A percentile compares a stretch with the other conserved stretches of the same genome.
Evolutionary conservation across 257 asterid species (phyloP).

Genomic region (Forsythia viridissima): DNA sequence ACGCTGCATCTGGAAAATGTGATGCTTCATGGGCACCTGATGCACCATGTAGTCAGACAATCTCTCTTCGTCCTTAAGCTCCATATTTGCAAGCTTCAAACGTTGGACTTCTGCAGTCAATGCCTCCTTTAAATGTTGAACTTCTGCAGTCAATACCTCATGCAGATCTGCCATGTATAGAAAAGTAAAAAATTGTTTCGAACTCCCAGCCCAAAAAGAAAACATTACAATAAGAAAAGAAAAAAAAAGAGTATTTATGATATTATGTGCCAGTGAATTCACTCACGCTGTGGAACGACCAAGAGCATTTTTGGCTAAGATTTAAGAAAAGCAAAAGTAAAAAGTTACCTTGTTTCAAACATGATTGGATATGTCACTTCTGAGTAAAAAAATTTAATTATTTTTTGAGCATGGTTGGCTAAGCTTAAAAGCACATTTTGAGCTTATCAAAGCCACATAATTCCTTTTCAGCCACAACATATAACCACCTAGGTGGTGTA

Average conservation of each 20-base stretch:
- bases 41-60: slow-evolving; percentile 38
- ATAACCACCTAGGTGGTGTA: too few relatives aligned
- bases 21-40: slow-evolving; percentile 49
- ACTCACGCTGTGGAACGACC: neutral
- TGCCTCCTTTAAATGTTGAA: slow-evolving; percentile 56
- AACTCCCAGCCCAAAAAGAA: neutral
- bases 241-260: neutral
- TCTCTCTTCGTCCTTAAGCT: slow-evolving; percentile 55
- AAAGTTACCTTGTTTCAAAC: neutral
- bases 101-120: slow-evolving; percentile 75
- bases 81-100: slow-evolving; percentile 51
- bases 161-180: slow-evolving; percentile 59
- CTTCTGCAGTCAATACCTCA: slow-evolving; percentile 69
- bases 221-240: neutral
- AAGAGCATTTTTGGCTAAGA: neutral
- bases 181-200: neutral
- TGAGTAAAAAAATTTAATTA: neutral
- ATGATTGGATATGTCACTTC: neutral
- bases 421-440: neutral
- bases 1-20: slow-evolving; percentile 45
- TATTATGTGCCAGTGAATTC: neutral
- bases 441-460: too few relatives aligned
- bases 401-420: neutral
- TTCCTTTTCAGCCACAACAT: too few relatives aligned
- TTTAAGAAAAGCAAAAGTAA: neutral